Conservation (phyloP, 2,329 filamentous ascomycete species). For the Aspergillus novofumigatus region DNA sequence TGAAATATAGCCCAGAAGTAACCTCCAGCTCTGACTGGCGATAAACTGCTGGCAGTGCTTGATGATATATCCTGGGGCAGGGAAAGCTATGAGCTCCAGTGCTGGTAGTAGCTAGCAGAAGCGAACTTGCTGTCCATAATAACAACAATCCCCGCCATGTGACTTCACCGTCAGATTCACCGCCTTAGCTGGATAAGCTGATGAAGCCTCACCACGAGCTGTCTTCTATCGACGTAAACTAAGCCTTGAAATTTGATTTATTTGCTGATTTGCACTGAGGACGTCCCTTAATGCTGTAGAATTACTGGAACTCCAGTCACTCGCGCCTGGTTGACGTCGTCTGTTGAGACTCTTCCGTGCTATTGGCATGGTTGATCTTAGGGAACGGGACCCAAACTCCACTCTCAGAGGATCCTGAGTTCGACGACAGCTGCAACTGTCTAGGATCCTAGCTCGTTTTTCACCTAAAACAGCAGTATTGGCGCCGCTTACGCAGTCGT, state of each 20-base stretch:
- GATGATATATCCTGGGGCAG: not conserved
- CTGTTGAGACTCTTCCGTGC: not conserved
- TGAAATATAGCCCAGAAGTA: not conserved
- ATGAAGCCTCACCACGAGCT: not conserved
- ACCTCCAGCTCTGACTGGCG: not conserved
- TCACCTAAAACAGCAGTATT: not conserved
- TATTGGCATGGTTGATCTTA: slow-evolving; percentile 16
- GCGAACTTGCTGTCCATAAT: not conserved
- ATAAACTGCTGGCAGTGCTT: not conserved
- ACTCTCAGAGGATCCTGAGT: slow-evolving; percentile 8
- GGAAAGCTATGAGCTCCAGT: not conserved
- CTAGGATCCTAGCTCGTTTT: not conserved
- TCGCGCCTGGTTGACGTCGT: not conserved
- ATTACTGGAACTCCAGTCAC: not conserved
- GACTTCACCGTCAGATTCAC: slow-evolving; percentile 28
- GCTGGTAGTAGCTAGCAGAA: not conserved
- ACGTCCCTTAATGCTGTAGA: not conserved
- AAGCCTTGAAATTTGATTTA: not conserved
- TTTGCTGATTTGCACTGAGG: not conserved
- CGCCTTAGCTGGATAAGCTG: slow-evolving; percentile 10
- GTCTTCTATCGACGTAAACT: not conserved
- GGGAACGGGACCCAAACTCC: slow-evolving; percentile 24
- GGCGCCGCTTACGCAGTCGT: slow-evolving; percentile 19
- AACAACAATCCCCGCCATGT: slow-evolving; percentile 24
- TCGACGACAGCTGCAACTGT: slow-evolving; percentile 3